A percentile compares a stretch with the other conserved stretches of the same genome.
phyloP scores from a whole-genome alignment of 768 basidiomycete species.

The Tricholoma sp. region DNA sequence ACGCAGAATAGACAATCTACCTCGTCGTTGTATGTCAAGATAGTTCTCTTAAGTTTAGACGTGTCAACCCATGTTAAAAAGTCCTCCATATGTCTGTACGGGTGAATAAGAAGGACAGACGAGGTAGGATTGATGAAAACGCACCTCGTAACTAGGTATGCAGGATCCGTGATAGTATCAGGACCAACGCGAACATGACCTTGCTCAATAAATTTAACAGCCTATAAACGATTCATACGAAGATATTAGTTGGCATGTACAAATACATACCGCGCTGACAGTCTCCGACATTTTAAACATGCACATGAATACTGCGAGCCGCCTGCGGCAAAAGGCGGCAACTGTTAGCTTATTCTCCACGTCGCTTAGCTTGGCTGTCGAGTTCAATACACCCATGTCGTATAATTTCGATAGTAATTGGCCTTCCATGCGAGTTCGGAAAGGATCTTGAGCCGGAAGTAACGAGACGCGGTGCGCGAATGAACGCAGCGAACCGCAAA shows the following conservation, averaged over 20 bases:
- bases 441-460: slow-evolving; percentile 86
- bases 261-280: slow-evolving; percentile 75
- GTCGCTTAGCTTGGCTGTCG: slow-evolving; percentile 85
- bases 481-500: slow-evolving; percentile 81
- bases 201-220: slow-evolving; percentile 96
- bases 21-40: slow-evolving; percentile 97
- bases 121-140: slow-evolving; percentile 10
- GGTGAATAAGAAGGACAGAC: slow-evolving; percentile 3
- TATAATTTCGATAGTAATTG: slow-evolving; percentile 92
- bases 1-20: slow-evolving; percentile 29
- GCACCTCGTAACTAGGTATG: slow-evolving; percentile 87
- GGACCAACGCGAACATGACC: slow-evolving; percentile 97
- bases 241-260: slow-evolving; percentile 3
- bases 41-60: slow-evolving; percentile 91
- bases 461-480: slow-evolving; percentile 84
- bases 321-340: slow-evolving; percentile 86
- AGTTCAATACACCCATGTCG: slow-evolving; percentile 91
- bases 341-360: slow-evolving; percentile 96
- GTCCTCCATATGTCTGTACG: slow-evolving; percentile 89
- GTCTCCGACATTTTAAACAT: slow-evolving; percentile 94
- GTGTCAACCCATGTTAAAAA: slow-evolving; percentile 99
- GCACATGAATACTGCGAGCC: slow-evolving; percentile 90
- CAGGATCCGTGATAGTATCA: slow-evolving; percentile 93
- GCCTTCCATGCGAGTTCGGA: slow-evolving; percentile 76
- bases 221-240: slow-evolving; percentile 39